These are phyloP conservation scores for Aspergillus hancockii DNA, from an alignment of 495 filamentous ascomycete genomes.

Conservation along the genomic window DNA sequence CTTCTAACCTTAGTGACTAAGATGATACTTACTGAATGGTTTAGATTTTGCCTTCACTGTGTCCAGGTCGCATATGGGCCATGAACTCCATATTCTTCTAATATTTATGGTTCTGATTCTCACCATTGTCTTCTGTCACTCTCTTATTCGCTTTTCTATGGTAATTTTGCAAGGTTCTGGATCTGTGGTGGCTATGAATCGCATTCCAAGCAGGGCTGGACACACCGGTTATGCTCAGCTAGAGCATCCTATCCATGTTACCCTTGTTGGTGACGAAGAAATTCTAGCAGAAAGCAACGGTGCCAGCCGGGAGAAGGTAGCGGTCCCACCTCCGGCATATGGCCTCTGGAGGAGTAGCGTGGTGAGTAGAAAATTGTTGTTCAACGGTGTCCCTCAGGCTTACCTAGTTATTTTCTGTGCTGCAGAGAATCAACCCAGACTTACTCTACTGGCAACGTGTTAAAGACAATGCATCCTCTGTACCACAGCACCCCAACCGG, in stretches of 20 bases:
- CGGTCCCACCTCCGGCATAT: slow-evolving; percentile 77
- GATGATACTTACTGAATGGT: slow-evolving; percentile 11
- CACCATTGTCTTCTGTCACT: slow-evolving; percentile 79
- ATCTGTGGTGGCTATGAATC: slow-evolving; percentile 25
- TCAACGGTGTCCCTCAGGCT: background rate
- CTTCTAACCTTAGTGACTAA: background rate
- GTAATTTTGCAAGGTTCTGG: slow-evolving; percentile 45
- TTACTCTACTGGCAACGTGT: slow-evolving; percentile 77
- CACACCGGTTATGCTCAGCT: slow-evolving; percentile 63
- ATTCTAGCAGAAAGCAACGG: slow-evolving; percentile 31
- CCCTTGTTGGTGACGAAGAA: slow-evolving; percentile 64
- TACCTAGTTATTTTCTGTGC: background rate
- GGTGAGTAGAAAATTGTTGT: slow-evolving; percentile 52
- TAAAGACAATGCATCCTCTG: slow-evolving; percentile 26
- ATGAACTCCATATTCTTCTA: slow-evolving; percentile 72
- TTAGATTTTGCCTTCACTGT: slow-evolving; percentile 70
- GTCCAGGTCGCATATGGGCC: slow-evolving; percentile 50
- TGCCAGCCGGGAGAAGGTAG: slow-evolving; percentile 39
- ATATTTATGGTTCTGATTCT: slow-evolving; percentile 72
- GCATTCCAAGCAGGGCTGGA: slow-evolving; percentile 37
- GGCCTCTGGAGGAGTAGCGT: slow-evolving; percentile 81
- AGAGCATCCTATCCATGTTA: slow-evolving; percentile 60
- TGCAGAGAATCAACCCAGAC: slow-evolving; percentile 73
- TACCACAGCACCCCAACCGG: slow-evolving; percentile 13
- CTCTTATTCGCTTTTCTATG: slow-evolving; percentile 71